phyloP scores from a whole-genome alignment of 495 filamentous ascomycete genomes.

The Staphylotrichum longicolle region DNA sequence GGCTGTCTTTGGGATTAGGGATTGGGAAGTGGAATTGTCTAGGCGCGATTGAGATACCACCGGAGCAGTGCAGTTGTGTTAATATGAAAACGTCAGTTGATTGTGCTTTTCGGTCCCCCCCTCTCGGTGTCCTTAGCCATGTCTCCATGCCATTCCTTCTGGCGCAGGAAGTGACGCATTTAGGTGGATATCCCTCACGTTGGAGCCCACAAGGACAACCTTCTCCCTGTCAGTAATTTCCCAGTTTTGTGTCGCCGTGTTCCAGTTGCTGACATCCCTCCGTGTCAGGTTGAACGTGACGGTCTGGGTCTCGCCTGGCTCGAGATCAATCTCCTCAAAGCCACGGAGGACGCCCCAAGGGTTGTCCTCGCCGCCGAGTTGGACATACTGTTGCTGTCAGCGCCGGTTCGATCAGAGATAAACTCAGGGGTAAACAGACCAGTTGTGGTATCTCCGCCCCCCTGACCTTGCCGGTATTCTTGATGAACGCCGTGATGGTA shows the following conservation, averaged over 20 bases:
- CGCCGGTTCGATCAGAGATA: no score
- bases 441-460: constrained; percentile 3
- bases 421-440: constrained; percentile 2
- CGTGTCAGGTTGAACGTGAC: constrained; percentile 4
- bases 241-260: constrained; percentile 2
- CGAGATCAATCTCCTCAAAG: constrained; percentile 1
- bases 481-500: background rate
- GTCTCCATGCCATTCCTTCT: background rate
- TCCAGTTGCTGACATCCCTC: constrained; percentile 8
- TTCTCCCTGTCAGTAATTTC: constrained; percentile 1
- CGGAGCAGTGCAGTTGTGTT: background rate
- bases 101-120: background rate
- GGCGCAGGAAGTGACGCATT: constrained; percentile 1
- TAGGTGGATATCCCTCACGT: constrained; percentile 7
- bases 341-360: constrained; percentile 6
- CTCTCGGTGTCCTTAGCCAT: background rate
- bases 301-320: constrained; percentile 5
- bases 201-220: background rate
- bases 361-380: constrained; percentile 1
- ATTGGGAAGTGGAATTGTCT: background rate
- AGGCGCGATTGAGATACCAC: background rate
- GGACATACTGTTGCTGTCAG: constrained; percentile 4
- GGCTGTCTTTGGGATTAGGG: constrained; percentile 1
- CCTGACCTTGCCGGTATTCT: background rate
- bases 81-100: background rate